Evolutionary conservation across 148 eudicot genomes (phyloP).

Genomic region (Diospyros kaki): DNA sequence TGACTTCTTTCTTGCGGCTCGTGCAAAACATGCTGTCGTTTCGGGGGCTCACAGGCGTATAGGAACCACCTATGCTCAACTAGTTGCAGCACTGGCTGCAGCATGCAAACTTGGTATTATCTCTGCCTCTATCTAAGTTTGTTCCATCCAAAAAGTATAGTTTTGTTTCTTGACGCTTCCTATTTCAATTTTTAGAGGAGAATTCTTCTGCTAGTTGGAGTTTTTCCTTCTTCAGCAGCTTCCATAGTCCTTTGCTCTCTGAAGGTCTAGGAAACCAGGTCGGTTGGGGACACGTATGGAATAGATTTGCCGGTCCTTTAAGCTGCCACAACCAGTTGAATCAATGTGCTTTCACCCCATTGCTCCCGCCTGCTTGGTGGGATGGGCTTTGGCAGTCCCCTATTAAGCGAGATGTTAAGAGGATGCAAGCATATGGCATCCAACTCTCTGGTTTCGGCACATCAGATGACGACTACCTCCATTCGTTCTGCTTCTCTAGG

Average conservation of each 20-base stretch:
- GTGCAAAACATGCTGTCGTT: constrained; percentile 78
- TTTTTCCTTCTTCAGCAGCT: constrained; percentile 77
- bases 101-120: constrained; percentile 56
- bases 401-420: constrained; percentile 54
- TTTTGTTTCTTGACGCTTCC: not conserved
- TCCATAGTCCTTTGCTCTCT: constrained; percentile 54
- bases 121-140: not conserved
- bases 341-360: constrained; percentile 85
- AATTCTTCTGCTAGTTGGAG: constrained; percentile 29
- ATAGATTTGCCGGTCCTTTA: constrained; percentile 79
- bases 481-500: constrained; percentile 44
- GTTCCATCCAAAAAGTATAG: not conserved
- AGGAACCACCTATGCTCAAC: constrained; percentile 90
- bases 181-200: constrained; percentile 40
- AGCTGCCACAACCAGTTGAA: constrained; percentile 64
- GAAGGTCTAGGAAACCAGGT: constrained; percentile 71
- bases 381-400: constrained; percentile 96
- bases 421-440: constrained; percentile 65
- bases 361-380: constrained; percentile 97
- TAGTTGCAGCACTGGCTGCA: constrained; percentile 80
- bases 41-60: constrained; percentile 91
- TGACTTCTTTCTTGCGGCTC: constrained; percentile 89
- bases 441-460: constrained; percentile 67
- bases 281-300: constrained; percentile 98
- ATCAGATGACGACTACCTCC: constrained; percentile 50